Evolutionary conservation across 352 stramenopile genomes (phyloP).

Genomic region (Globisporangium megalacanthum): DNA sequence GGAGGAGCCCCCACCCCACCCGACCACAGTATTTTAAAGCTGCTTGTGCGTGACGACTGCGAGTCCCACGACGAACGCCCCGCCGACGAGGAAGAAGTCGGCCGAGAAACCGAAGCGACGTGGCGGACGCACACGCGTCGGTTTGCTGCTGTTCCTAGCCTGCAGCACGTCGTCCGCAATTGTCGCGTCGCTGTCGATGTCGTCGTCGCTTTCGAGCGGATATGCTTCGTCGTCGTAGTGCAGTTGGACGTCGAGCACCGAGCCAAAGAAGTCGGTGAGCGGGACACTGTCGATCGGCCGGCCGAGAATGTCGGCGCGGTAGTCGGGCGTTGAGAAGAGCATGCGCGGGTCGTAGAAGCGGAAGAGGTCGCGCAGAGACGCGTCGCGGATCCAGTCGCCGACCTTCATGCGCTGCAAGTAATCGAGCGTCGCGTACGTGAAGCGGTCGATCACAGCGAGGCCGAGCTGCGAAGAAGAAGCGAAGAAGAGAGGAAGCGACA

Average conservation of each 20-base stretch:
- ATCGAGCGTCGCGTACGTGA: conserved; percentile 87
- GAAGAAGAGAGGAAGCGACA: background rate
- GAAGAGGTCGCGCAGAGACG: conserved; percentile 65
- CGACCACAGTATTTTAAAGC: conserved; percentile 23
- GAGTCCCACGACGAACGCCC: conserved; percentile 16
- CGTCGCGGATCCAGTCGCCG: conserved; percentile 59
- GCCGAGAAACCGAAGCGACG: conserved; percentile 34
- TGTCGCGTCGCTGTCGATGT: background rate
- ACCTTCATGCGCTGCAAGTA: conserved; percentile 86
- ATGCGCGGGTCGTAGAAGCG: conserved; percentile 81
- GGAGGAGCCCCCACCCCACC: background rate
- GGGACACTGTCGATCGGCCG: conserved; percentile 64
- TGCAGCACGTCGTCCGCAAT: background rate
- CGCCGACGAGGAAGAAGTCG: conserved; percentile 31
- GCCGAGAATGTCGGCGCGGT: conserved; percentile 65
- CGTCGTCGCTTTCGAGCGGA: conserved; percentile 39
- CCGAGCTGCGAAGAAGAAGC: conserved; percentile 40
- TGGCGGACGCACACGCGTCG: background rate
- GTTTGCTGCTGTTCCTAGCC: background rate
- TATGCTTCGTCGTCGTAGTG: conserved; percentile 72
- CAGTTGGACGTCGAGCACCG: conserved; percentile 75
- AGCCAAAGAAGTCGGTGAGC: conserved; percentile 89
- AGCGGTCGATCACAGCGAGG: conserved; percentile 85
- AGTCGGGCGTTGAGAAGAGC: conserved; percentile 77
- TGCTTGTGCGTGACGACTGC: conserved; percentile 33